Evolutionary conservation across 371 early-diverging fungal genomes (phyloP).

Genomic region (Zychaea mexicana): DNA sequence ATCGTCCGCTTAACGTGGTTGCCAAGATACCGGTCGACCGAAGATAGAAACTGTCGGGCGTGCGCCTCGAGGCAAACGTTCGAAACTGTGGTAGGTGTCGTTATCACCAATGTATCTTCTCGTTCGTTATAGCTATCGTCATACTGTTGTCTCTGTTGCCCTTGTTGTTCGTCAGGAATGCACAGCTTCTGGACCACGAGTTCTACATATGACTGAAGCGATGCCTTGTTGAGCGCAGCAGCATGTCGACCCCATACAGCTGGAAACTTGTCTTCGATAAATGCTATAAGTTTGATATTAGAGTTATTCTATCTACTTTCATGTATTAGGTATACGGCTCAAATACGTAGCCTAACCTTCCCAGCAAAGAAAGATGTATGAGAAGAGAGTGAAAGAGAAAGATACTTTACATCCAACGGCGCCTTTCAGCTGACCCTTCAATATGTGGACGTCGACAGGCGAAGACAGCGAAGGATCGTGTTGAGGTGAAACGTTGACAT

Average conservation of each 20-base stretch:
- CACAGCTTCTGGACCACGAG: slow-evolving; percentile 3
- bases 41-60: slow-evolving; percentile 16
- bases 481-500: slow-evolving; percentile 11
- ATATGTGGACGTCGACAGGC: slow-evolving; percentile 32
- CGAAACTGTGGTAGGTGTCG: background rate
- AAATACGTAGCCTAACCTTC: no score
- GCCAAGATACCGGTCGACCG: slow-evolving; percentile 15
- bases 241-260: slow-evolving; percentile 34
- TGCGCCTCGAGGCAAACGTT: slow-evolving; percentile 14
- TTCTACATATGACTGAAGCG: slow-evolving; percentile 23
- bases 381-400: background rate
- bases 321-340: no score
- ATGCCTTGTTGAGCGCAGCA: slow-evolving; percentile 21
- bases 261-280: slow-evolving; percentile 39
- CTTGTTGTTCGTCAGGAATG: background rate
- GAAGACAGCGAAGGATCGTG: background rate
- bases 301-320: no score
- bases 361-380: background rate
- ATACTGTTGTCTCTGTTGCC: background rate
- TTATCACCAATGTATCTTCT: background rate
- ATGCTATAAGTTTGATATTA: slow-evolving; percentile 20
- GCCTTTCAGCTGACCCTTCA: slow-evolving; percentile 38
- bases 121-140: background rate
- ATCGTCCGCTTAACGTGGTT: slow-evolving; percentile 16
- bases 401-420: slow-evolving; percentile 38